These are phyloP conservation scores for Mangifera indica DNA, from an alignment of 345 rosid species.

Conservation along the genomic window DNA sequence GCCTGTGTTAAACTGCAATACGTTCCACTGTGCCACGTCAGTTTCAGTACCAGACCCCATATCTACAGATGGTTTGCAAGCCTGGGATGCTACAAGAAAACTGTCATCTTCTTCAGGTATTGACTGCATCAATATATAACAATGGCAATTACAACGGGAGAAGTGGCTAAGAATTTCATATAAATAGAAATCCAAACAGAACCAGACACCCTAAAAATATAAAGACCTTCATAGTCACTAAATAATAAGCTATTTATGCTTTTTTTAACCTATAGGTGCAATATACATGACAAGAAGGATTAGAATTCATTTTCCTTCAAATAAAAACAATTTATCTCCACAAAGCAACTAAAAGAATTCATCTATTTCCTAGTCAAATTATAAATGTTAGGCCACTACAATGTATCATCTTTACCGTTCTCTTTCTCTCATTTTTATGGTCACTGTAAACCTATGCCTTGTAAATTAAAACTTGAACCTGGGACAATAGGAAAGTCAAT, in stretches of 20 bases:
- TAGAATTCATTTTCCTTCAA: background rate
- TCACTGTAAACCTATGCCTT: background rate
- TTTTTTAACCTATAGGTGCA: background rate
- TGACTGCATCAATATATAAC: constrained; percentile 43
- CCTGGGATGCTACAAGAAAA: constrained; percentile 35
- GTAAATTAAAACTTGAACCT: background rate
- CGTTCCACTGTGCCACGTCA: constrained; percentile 97
- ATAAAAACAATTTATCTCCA: background rate
- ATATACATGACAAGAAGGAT: background rate
- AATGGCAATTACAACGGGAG: constrained; percentile 1
- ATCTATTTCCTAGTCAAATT: background rate
- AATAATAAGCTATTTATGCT: background rate
- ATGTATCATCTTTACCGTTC: background rate
- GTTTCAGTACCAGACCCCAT: constrained; percentile 56
- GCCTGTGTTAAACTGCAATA: constrained; percentile 93
- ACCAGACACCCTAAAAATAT: background rate
- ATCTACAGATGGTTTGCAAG: constrained; percentile 49
- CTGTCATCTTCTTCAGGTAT: constrained; percentile 76
- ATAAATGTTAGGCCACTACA: background rate
- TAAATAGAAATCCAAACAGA: background rate
- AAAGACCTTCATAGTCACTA: background rate
- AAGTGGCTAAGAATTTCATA: background rate
- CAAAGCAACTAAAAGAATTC: background rate
- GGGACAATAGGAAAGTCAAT: background rate
- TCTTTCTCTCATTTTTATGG: background rate